These are phyloP conservation scores for Hypoxylon sp. DNA, from an alignment of 2,329 filamentous ascomycete species.

Conservation along the genomic window DNA sequence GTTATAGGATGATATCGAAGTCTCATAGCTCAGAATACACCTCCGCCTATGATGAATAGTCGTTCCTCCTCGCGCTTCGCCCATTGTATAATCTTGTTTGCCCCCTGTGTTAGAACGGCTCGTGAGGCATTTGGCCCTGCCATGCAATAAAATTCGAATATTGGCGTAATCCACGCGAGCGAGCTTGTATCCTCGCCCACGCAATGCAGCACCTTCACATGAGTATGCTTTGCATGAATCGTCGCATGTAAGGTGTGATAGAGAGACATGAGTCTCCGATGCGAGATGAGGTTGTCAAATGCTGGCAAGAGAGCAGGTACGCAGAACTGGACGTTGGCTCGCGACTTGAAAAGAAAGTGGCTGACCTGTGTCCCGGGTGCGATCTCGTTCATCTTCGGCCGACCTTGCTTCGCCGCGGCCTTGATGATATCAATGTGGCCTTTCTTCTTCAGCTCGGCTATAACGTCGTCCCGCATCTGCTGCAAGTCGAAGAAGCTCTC, in stretches of 20 bases:
- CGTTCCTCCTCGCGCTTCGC: slow-evolving; percentile 90
- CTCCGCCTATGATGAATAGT: slow-evolving; percentile 96
- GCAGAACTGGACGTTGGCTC: slow-evolving; percentile 92
- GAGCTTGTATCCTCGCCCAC: slow-evolving; percentile 78
- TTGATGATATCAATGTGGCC: slow-evolving; percentile 78
- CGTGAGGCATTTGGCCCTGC: slow-evolving; percentile 75
- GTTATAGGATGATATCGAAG: neutral
- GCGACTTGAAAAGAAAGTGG: slow-evolving; percentile 96
- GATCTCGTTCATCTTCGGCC: slow-evolving; percentile 76
- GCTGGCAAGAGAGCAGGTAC: slow-evolving; percentile 83
- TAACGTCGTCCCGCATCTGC: slow-evolving; percentile 70
- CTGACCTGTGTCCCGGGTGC: slow-evolving; percentile 80
- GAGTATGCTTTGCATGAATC: slow-evolving; percentile 83
- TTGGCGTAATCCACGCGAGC: slow-evolving; percentile 87
- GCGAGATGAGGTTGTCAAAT: slow-evolving; percentile 65
- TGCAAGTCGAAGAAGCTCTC: slow-evolving; percentile 93
- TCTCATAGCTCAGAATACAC: slow-evolving; percentile 67
- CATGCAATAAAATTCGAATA: slow-evolving; percentile 96
- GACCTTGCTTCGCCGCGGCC: slow-evolving; percentile 72
- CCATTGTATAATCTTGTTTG: slow-evolving; percentile 91
- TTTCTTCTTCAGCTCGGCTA: slow-evolving; percentile 76
- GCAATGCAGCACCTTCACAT: slow-evolving; percentile 86
- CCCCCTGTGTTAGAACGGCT: slow-evolving; percentile 78
- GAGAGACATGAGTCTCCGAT: slow-evolving; percentile 78
- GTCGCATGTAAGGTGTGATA: slow-evolving; percentile 86